phyloP scores from a whole-genome alignment of 1,284 basidiomycete genomes.

The Puccinia polysora region DNA sequence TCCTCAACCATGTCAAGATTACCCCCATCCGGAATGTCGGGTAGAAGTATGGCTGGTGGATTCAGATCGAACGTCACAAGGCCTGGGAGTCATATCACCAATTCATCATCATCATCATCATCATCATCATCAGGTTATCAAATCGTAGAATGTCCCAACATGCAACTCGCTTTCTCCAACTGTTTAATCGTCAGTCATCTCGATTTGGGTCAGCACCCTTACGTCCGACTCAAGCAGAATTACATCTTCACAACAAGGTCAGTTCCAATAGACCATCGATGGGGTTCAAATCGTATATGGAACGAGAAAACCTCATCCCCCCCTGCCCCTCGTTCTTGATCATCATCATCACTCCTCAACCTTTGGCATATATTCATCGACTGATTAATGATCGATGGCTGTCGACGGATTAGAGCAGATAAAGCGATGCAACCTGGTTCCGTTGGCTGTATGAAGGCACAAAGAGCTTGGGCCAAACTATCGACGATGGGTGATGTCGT shows the following conservation, averaged over 20 bases:
- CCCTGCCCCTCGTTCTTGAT: slow-evolving; percentile 47
- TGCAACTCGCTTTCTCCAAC: slow-evolving; percentile 42
- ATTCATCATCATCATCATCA: too few relatives aligned
- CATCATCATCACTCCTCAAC: slow-evolving; percentile 45
- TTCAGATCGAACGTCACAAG: too few relatives aligned
- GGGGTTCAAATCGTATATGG: too few relatives aligned
- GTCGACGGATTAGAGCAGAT: slow-evolving; percentile 44
- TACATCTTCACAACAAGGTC: slow-evolving; percentile 70
- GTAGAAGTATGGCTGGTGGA: too few relatives aligned
- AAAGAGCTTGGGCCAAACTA: slow-evolving; percentile 70
- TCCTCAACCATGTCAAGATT: too few relatives aligned
- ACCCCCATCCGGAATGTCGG: too few relatives aligned
- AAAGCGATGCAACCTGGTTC: slow-evolving; percentile 49
- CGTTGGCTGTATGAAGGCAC: slow-evolving; percentile 60
- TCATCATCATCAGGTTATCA: slow-evolving; percentile 24
- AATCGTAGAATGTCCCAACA: slow-evolving; percentile 42
- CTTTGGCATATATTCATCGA: neutral
- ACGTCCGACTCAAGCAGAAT: slow-evolving; percentile 65
- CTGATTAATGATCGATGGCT: neutral
- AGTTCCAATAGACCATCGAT: slow-evolving; percentile 57
- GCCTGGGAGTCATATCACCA: too few relatives aligned
- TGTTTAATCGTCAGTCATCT: slow-evolving; percentile 39
- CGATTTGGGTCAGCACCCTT: slow-evolving; percentile 20
- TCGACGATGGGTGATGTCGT: slow-evolving; percentile 72
- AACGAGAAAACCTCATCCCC: slow-evolving; percentile 61